Percentiles rank a stretch among this genome's conserved stretches.
Evolutionary conservation across 2,329 filamentous ascomycete genomes (phyloP).

Genomic region (Leptosphaerulina australis): DNA sequence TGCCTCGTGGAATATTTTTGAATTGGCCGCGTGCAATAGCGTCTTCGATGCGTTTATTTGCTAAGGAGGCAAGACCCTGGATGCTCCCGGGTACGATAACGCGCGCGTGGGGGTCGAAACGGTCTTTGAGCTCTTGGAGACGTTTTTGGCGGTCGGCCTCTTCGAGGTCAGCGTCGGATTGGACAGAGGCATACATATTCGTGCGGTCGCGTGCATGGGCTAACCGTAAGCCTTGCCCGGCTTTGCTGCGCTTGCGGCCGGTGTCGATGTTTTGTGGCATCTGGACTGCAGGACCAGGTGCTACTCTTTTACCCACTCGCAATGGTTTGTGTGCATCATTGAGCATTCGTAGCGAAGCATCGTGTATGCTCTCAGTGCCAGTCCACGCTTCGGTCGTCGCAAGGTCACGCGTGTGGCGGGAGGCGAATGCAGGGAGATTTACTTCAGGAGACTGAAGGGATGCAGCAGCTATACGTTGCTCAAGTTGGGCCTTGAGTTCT

Average conservation of each 20-base stretch:
- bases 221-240: conserved; percentile 51
- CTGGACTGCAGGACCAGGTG: conserved; percentile 28
- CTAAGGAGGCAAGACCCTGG: conserved; percentile 78
- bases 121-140: conserved; percentile 75
- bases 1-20: conserved; percentile 69
- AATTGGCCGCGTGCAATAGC: conserved; percentile 93
- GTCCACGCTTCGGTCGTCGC: conserved; percentile 76
- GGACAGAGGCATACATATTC: conserved; percentile 60
- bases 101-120: conserved; percentile 75
- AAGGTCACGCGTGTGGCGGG: conserved; percentile 69
- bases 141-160: conserved; percentile 75
- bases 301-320: conserved; percentile 26
- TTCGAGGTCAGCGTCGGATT: conserved; percentile 61
- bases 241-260: conserved; percentile 48
- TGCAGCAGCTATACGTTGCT: conserved; percentile 64
- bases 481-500: conserved; percentile 62
- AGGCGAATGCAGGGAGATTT: conserved; percentile 65
- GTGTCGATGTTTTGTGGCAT: conserved; percentile 42
- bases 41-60: conserved; percentile 91
- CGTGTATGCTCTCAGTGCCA: conserved; percentile 74
- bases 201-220: conserved; percentile 65
- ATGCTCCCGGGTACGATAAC: conserved; percentile 78
- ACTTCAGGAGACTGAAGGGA: conserved; percentile 62
- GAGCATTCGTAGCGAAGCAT: conserved; percentile 81
- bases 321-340: conserved; percentile 65